A percentile compares a stretch with the other conserved stretches of the same genome.
Evolutionary conservation across 305 asterid species (phyloP).

Genomic region (Fraxinus albicans): DNA sequence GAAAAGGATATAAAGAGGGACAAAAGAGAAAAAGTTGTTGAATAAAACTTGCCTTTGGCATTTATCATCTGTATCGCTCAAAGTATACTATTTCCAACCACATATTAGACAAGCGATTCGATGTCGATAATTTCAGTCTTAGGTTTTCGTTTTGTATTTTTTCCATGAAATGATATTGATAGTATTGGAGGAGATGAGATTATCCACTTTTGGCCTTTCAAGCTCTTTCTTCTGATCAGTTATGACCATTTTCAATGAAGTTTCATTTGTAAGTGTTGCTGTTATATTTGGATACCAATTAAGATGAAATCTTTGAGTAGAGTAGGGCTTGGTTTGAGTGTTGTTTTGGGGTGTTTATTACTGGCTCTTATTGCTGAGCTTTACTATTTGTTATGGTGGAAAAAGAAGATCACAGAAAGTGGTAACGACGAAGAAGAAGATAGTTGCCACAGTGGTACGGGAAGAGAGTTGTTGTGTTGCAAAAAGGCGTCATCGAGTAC

Average conservation of each 20-base stretch:
- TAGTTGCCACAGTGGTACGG: constrained; percentile 20
- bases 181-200: neutral
- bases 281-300: neutral
- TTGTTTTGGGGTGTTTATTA: constrained; percentile 64
- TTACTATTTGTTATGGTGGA: constrained; percentile 59
- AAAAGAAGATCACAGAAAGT: constrained; percentile 35
- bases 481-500: constrained; percentile 24
- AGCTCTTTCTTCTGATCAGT: neutral
- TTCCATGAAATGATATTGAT: neutral
- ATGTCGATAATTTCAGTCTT: neutral
- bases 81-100: neutral
- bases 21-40: neutral
- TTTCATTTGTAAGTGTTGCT: neutral
- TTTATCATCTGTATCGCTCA: neutral
- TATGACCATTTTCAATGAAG: neutral
- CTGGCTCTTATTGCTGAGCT: constrained; percentile 65
- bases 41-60: neutral
- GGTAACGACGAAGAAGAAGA: constrained; percentile 30
- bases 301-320: constrained; percentile 65
- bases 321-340: constrained; percentile 56
- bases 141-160: neutral
- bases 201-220: neutral
- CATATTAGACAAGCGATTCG: neutral
- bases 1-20: neutral
- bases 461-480: constrained; percentile 35